Evolutionary conservation across 305 asterid species (phyloP).

Genomic region (Fraxinus platypoda): DNA sequence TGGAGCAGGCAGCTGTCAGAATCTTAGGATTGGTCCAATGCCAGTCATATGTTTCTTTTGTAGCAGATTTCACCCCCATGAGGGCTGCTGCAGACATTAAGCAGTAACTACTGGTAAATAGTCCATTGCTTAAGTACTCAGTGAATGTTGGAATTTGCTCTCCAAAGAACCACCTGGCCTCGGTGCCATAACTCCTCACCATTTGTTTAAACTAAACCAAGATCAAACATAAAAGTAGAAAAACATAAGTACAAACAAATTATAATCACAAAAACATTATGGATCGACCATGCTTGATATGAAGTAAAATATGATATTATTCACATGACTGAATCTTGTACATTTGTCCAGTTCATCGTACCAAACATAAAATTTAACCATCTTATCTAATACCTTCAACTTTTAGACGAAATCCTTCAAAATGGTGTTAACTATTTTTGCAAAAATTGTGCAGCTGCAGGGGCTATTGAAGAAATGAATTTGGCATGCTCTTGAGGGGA

Average conservation of each 20-base stretch:
- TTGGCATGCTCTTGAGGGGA: too few species aligned
- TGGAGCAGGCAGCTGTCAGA: background rate
- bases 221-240: too few species aligned
- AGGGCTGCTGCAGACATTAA: conserved; percentile 1
- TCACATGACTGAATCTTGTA: too few species aligned
- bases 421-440: too few species aligned
- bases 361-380: background rate
- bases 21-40: background rate
- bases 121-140: conserved; percentile 16
- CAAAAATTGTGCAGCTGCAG: too few species aligned
- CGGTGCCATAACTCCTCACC: background rate
- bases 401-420: background rate
- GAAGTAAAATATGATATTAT: too few species aligned
- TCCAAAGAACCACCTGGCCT: conserved; percentile 12
- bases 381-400: background rate
- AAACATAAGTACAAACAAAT: too few species aligned
- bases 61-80: conserved; percentile 4
- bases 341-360: too few species aligned
- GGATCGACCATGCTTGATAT: too few species aligned
- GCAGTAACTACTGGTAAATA: background rate
- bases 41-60: conserved; percentile 11
- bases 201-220: background rate
- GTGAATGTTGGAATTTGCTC: conserved; percentile 16
- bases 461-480: too few species aligned
- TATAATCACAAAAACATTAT: too few species aligned